phyloP scores from a whole-genome alignment of 306 rosid species.

The Hylodesmum podocarpum region DNA sequence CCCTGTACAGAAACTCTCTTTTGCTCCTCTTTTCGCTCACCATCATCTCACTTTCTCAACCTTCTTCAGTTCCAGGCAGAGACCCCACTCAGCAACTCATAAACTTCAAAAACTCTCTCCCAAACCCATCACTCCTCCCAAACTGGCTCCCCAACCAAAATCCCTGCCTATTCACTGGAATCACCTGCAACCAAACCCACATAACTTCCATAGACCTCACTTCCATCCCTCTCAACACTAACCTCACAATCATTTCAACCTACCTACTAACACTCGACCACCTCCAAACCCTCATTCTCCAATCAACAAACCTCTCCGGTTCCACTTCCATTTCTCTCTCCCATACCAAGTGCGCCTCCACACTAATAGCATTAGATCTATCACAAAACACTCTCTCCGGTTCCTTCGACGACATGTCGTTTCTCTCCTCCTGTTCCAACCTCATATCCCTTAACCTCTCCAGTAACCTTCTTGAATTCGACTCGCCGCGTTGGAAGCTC shows the following conservation, averaged over 20 bases:
- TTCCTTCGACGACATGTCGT: constrained; percentile 39
- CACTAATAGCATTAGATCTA: constrained; percentile 69
- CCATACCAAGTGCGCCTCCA: constrained; percentile 48
- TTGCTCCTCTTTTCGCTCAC: background rate
- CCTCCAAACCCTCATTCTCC: constrained; percentile 54
- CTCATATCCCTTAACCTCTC: constrained; percentile 72
- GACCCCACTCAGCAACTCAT: constrained; percentile 49
- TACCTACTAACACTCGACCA: constrained; percentile 53
- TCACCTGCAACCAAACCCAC: constrained; percentile 54
- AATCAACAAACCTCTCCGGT: constrained; percentile 55
- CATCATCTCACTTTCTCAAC: constrained; percentile 2
- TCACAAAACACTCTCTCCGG: constrained; percentile 64
- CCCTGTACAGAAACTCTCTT: background rate
- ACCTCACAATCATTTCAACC: constrained; percentile 52
- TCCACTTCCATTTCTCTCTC: constrained; percentile 36
- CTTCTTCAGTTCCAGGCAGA: background rate
- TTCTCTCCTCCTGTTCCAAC: constrained; percentile 44
- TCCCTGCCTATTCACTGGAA: constrained; percentile 67
- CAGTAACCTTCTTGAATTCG: constrained; percentile 37
- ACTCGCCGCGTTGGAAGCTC: constrained; percentile 18
- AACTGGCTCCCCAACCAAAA: constrained; percentile 61
- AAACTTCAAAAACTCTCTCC: constrained; percentile 68
- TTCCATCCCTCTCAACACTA: constrained; percentile 38
- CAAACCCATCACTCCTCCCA: constrained; percentile 41
- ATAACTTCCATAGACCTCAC: constrained; percentile 69